Evolutionary conservation across 2,329 filamentous ascomycete species (phyloP).

Genomic region (Calonectria multiphialidica): DNA sequence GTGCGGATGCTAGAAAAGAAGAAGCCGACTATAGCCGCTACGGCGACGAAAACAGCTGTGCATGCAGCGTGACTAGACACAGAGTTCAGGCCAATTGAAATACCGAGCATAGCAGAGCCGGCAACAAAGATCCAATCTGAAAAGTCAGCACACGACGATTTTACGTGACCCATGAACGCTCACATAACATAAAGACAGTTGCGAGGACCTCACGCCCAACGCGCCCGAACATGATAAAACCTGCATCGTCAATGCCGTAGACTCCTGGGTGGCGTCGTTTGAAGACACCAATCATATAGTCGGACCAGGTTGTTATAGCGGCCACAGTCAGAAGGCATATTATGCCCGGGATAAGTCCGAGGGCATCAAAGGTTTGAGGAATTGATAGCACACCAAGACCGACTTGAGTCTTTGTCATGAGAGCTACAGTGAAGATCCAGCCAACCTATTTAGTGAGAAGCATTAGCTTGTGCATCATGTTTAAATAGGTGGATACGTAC

Average conservation of each 20-base stretch:
- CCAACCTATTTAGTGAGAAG: constrained; percentile 42
- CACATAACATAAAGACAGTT: constrained; percentile 49
- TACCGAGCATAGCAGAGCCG: constrained; percentile 12
- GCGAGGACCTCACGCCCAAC: constrained; percentile 56
- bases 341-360: constrained; percentile 60
- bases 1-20: constrained; percentile 1
- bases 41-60: constrained; percentile 11
- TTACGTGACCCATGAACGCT: neutral
- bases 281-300: constrained; percentile 61
- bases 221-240: constrained; percentile 59
- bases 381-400: constrained; percentile 61
- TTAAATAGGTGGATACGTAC: neutral
- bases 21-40: neutral
- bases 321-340: constrained; percentile 54
- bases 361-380: constrained; percentile 55
- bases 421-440: constrained; percentile 54
- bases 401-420: constrained; percentile 61
- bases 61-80: neutral
- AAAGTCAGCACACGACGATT: neutral
- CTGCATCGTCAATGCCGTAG: constrained; percentile 66
- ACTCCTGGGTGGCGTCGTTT: constrained; percentile 62
- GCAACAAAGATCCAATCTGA: constrained; percentile 2
- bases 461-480: neutral
- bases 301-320: constrained; percentile 59
- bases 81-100: constrained; percentile 9